Base-by-base conservation (phyloP, 2,329 filamentous ascomycete genomes). In the Pseudodiploospora longispora region DNA sequence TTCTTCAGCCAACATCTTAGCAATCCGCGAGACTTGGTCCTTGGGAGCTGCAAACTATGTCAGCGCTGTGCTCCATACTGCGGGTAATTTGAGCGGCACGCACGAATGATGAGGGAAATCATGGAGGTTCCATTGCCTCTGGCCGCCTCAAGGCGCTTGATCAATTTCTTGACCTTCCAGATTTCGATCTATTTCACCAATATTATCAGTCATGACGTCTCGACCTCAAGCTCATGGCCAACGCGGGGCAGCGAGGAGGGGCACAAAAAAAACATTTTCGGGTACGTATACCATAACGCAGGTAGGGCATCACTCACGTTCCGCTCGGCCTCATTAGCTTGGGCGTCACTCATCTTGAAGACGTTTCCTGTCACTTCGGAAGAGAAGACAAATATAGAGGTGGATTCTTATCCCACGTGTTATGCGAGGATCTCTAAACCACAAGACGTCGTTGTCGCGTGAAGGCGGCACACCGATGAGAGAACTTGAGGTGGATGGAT, bases 1-100 rank as follows among this genome's bases (percentile, higher is more conserved):
- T 87, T 95, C 90, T 96, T 98, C 93, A 75, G 94, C 94, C 83
- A 98, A 85, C 93, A 98, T 98, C 80, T 97, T 97, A 49, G 93
- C 87, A 44, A 87, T 85, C 61, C 90, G 85, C 38, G 93, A 97
- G 52, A 98, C 80, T 72, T 98, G 93, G 69, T 96, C 90, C 81
- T 98, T 98, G 57, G 93, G 93, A 49, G 93, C 88, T 94, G 60
- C 48, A 47, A 40, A 34, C 27, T 48, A 30, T n/a, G 35, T 49
- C 40, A 50, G 47, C 31, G 38, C 31, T 10, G 12, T 34, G 30
- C 30, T 27, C 6, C 19, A 30, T 27, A 30, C 19, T 28, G 40
- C 32, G 36, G 38, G 31, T 43, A 28, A 27, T 40, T 12, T n/a
- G 30, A 41, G 36, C 40, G 43, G 47, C 45, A 73, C 86, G 62